A percentile compares a stretch with the other conserved stretches of the same genome.
Evolutionary conservation across 2,329 filamentous ascomycete species (phyloP).

Genomic region (Microsporum audouinii): DNA sequence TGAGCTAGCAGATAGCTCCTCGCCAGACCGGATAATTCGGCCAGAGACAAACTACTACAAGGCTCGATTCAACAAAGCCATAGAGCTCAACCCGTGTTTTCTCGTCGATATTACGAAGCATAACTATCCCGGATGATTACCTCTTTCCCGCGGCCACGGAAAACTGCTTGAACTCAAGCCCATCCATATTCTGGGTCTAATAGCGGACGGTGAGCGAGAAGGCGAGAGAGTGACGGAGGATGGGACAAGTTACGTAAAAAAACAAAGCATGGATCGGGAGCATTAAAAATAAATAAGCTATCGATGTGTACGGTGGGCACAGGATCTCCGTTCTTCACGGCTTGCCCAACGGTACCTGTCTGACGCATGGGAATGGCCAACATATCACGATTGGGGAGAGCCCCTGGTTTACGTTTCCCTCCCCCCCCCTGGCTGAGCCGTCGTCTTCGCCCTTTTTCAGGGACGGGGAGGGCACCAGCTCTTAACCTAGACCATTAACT

Average conservation of each 20-base stretch:
- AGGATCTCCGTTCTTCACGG: neutral
- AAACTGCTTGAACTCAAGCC: neutral
- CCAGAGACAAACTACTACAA: neutral
- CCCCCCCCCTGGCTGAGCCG: no score
- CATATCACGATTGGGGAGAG: neutral
- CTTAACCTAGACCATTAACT: neutral
- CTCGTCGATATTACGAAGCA: neutral
- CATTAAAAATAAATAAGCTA: neutral
- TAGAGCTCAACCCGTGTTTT: neutral
- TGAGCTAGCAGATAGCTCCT: conserved; percentile 2
- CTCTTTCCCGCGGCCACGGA: neutral
- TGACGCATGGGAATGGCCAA: neutral
- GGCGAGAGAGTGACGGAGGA: neutral
- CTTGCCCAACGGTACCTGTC: neutral
- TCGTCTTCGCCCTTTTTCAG: neutral
- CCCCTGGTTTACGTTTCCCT: neutral
- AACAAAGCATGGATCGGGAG: neutral
- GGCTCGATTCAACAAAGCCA: neutral
- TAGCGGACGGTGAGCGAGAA: neutral
- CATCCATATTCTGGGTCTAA: neutral
- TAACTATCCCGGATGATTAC: neutral
- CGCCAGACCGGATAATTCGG: neutral
- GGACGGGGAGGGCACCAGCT: neutral
- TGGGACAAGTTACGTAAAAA: conserved; percentile 3
- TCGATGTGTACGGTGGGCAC: neutral